These are phyloP conservation scores for Mucor irregularis DNA, from an alignment of 371 early-diverging fungal genomes.

Conservation along the genomic window DNA sequence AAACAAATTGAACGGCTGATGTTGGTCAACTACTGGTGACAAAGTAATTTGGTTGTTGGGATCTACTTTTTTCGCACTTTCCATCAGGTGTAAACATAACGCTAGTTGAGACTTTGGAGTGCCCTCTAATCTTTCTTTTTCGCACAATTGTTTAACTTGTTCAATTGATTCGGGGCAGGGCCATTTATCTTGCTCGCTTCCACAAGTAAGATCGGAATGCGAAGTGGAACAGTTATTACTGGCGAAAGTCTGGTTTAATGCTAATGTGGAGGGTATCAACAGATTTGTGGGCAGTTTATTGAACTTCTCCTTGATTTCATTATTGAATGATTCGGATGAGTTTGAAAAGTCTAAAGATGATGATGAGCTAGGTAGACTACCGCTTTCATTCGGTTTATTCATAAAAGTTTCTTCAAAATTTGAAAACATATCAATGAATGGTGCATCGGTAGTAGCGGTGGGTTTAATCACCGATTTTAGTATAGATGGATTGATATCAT, in stretches of 20 bases:
- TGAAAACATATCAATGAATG: neutral
- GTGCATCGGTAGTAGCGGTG: neutral
- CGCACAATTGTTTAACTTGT: conserved; percentile 20
- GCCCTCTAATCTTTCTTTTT: conserved; percentile 19
- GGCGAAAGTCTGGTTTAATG: neutral
- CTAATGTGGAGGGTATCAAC: neutral
- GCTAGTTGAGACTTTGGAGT: conserved; percentile 15
- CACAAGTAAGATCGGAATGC: neutral
- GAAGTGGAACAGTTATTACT: neutral
- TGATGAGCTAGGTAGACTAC: neutral
- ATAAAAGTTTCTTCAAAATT: too few species aligned
- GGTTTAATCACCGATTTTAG: conserved; percentile 6
- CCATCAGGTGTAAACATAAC: conserved; percentile 24
- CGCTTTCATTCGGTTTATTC: too few species aligned
- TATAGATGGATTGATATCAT: conserved; percentile 6
- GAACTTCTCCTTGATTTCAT: neutral
- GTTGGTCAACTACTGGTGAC: neutral
- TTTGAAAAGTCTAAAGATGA: neutral
- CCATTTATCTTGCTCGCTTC: conserved; percentile 21
- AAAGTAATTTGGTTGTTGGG: conserved; percentile 7
- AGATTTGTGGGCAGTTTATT: conserved; percentile 2
- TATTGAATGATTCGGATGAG: conserved; percentile 3
- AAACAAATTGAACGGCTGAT: neutral
- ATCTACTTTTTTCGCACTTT: conserved; percentile 15
- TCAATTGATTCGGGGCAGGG: conserved; percentile 25